phyloP scores from a whole-genome alignment of 1,284 basidiomycete species.

The Sanguinoderma infundibulare region DNA sequence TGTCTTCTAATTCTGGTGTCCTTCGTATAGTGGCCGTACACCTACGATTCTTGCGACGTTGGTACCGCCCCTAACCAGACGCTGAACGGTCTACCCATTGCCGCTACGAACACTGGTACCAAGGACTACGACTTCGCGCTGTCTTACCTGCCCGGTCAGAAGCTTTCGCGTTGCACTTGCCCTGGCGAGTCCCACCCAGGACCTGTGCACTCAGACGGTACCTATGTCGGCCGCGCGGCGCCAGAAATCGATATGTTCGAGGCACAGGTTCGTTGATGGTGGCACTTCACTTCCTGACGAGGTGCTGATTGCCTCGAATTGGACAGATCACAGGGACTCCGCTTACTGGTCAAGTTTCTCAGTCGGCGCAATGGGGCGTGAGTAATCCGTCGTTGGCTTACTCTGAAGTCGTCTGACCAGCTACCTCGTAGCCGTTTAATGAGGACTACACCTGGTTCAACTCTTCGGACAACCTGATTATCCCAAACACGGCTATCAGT shows the following conservation, averaged over 20 bases:
- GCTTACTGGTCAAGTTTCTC: slow-evolving; percentile 45
- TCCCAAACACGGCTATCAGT: slow-evolving; percentile 48
- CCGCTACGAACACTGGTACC: slow-evolving; percentile 46
- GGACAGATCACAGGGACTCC: slow-evolving; percentile 33
- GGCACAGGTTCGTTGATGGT: slow-evolving; percentile 27
- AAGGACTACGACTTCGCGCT: slow-evolving; percentile 38
- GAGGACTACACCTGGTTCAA: slow-evolving; percentile 46
- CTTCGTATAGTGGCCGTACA: slow-evolving; percentile 52
- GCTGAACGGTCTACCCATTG: slow-evolving; percentile 41
- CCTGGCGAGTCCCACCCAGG: slow-evolving; percentile 84
- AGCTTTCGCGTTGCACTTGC: slow-evolving; percentile 86
- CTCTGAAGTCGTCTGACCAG: neutral
- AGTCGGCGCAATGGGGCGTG: slow-evolving; percentile 51
- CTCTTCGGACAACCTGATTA: slow-evolving; percentile 46
- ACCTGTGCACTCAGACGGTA: slow-evolving; percentile 59
- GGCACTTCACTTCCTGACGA: too few species aligned
- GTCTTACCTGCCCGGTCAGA: slow-evolving; percentile 80
- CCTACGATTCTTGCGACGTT: slow-evolving; percentile 58
- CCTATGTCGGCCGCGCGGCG: slow-evolving; percentile 77
- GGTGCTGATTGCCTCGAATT: slow-evolving; percentile 7
- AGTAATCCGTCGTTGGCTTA: slow-evolving; percentile 11
- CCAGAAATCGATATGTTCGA: slow-evolving; percentile 90
- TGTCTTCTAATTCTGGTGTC: neutral
- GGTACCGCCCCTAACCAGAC: slow-evolving; percentile 62
- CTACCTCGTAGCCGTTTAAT: slow-evolving; percentile 54